These are phyloP conservation scores for Talaromyces amestolkiae DNA, from an alignment of 2,329 filamentous ascomycete species.

Conservation along the genomic window DNA sequence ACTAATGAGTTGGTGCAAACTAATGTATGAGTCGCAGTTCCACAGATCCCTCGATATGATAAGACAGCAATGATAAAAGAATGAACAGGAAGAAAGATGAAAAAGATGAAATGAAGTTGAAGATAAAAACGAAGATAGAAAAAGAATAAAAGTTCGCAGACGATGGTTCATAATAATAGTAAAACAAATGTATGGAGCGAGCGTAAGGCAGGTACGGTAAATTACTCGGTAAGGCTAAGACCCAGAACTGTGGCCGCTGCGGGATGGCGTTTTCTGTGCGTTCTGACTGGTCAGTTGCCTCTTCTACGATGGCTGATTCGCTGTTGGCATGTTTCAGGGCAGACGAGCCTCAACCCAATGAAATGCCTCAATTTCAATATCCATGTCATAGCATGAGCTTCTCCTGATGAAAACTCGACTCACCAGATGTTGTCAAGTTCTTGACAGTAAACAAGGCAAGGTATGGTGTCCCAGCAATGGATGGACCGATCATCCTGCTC, in stretches of 20 bases:
- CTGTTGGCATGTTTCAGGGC: neutral
- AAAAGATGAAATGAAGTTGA: neutral
- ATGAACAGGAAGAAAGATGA: neutral
- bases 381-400: too few species aligned
- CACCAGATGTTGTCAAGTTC: too few species aligned
- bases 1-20: neutral
- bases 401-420: neutral
- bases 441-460: neutral
- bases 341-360: constrained; percentile 2
- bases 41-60: neutral
- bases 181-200: neutral
- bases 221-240: neutral
- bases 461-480: neutral
- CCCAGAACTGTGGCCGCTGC: neutral
- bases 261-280: neutral
- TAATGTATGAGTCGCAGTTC: neutral
- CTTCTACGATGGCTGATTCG: neutral
- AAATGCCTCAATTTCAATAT: neutral
- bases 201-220: neutral
- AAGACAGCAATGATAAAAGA: too few species aligned
- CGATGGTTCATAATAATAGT: too few species aligned
- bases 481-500: neutral
- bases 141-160: too few species aligned
- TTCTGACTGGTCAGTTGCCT: neutral
- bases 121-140: neutral